A percentile compares a stretch with the other conserved stretches of the same genome.
Conservation (phyloP, 768 basidiomycete genomes). For the Kwoniella dendrophila region DNA sequence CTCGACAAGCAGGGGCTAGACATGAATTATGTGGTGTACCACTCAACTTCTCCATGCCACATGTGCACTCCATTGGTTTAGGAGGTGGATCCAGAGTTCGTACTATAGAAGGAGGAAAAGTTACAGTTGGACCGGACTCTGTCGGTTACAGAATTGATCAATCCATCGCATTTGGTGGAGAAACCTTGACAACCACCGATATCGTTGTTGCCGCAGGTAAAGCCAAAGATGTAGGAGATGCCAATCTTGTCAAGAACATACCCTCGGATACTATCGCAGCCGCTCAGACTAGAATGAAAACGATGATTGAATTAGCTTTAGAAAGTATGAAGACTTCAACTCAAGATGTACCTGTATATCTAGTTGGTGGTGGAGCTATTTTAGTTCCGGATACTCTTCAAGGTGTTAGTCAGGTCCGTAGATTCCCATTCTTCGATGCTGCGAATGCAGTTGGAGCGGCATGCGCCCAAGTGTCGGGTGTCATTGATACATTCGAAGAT, state of each 20-base stretch:
- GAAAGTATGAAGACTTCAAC: slow-evolving; percentile 69
- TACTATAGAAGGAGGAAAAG: slow-evolving; percentile 54
- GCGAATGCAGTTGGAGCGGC: slow-evolving; percentile 59
- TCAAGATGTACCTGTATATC: slow-evolving; percentile 63
- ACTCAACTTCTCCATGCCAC: slow-evolving; percentile 57
- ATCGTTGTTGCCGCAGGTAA: slow-evolving; percentile 60
- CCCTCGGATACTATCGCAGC: slow-evolving; percentile 46
- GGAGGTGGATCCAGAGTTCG: slow-evolving; percentile 67
- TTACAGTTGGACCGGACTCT: slow-evolving; percentile 68
- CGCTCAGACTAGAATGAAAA: slow-evolving; percentile 59
- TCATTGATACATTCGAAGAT: slow-evolving; percentile 59
- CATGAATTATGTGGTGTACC: slow-evolving; percentile 68
- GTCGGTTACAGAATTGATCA: slow-evolving; percentile 62
- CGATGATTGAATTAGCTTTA: slow-evolving; percentile 60
- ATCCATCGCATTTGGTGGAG: slow-evolving; percentile 64
- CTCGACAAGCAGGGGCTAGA: slow-evolving; percentile 66
- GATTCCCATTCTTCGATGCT: slow-evolving; percentile 60
- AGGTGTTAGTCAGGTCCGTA: slow-evolving; percentile 63
- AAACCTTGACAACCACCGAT: slow-evolving; percentile 66
- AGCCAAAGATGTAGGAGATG: slow-evolving; percentile 47
- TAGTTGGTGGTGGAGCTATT: slow-evolving; percentile 70
- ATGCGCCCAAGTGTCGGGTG: slow-evolving; percentile 68
- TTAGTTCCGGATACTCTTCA: slow-evolving; percentile 62
- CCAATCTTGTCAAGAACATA: slow-evolving; percentile 45
- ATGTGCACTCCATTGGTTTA: slow-evolving; percentile 62